Percentiles rank a stretch among this genome's conserved stretches.
Conservation (phyloP, 2,329 filamentous ascomycete genomes). For the Hirsutella thompsonii region DNA sequence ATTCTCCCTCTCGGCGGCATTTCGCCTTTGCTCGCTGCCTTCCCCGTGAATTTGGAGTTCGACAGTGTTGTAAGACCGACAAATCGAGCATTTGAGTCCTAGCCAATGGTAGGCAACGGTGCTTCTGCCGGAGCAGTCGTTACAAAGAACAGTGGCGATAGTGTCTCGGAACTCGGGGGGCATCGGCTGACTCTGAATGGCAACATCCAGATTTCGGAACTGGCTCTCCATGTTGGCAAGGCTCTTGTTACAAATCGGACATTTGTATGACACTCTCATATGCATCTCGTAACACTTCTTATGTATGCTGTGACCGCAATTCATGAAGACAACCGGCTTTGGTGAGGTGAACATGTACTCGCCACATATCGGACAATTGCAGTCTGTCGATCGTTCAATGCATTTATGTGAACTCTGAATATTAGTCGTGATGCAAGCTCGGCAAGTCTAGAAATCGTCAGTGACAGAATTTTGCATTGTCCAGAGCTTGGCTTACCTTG, state of each 20-base stretch:
- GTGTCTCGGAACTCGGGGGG: conserved; percentile 69
- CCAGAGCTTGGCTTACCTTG: conserved; percentile 53
- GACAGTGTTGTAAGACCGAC: conserved; percentile 56
- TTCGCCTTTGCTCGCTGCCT: conserved; percentile 14
- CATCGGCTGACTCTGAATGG: conserved; percentile 86
- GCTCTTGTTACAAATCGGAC: conserved; percentile 90
- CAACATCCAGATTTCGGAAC: conserved; percentile 80
- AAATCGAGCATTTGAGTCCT: conserved; percentile 74
- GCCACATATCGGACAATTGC: conserved; percentile 91
- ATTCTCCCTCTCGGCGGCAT: conserved; percentile 11
- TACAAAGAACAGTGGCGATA: conserved; percentile 76
- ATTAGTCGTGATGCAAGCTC: conserved; percentile 84
- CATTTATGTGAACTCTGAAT: conserved; percentile 80
- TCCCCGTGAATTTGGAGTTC: conserved; percentile 48
- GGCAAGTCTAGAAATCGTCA: conserved; percentile 52
- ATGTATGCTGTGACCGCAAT: conserved; percentile 92
- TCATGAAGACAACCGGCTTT: conserved; percentile 81
- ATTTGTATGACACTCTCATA: conserved; percentile 85
- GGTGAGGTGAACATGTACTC: conserved; percentile 94
- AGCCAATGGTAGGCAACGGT: conserved; percentile 89
- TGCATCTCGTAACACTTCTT: conserved; percentile 78
- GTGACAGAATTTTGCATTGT: conserved; percentile 3
- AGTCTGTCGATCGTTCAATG: conserved; percentile 87
- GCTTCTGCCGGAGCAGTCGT: conserved; percentile 84
- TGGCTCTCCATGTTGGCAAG: conserved; percentile 96